Conservation (phyloP, 495 filamentous ascomycete species). For the Aspergillus mulundensis region DNA sequence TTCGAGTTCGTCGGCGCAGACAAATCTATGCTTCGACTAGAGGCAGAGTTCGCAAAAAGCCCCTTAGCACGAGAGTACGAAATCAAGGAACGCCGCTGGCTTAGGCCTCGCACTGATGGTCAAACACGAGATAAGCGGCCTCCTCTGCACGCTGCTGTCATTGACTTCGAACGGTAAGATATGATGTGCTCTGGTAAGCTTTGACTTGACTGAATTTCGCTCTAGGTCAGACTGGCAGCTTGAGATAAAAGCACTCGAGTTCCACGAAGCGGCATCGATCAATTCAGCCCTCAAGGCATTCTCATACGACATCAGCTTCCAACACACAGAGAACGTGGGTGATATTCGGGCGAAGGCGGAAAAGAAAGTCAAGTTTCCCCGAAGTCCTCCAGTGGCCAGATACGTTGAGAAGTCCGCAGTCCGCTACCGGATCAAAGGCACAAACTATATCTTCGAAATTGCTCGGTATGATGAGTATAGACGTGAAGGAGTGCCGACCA, state of each 20-base stretch:
- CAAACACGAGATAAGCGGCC: slow-evolving; percentile 16
- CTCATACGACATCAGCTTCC: slow-evolving; percentile 23
- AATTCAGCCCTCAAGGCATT: slow-evolving; percentile 24
- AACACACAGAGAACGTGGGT: slow-evolving; percentile 8
- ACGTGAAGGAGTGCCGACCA: slow-evolving; percentile 7
- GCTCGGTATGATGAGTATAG: slow-evolving; percentile 52
- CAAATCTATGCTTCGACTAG: slow-evolving; percentile 31
- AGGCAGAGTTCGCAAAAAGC: slow-evolving; percentile 31
- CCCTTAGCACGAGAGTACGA: slow-evolving; percentile 27
- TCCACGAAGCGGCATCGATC: slow-evolving; percentile 24
- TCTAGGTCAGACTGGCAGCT: slow-evolving; percentile 39
- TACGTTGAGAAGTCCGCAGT: slow-evolving; percentile 50
- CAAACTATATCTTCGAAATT: slow-evolving; percentile 53
- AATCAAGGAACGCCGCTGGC: slow-evolving; percentile 31
- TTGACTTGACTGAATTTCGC: slow-evolving; percentile 4
- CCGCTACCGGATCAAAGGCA: slow-evolving; percentile 42
- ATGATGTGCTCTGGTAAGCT: neutral
- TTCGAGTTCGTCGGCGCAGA: slow-evolving; percentile 38
- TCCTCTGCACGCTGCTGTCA: slow-evolving; percentile 32
- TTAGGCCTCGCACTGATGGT: slow-evolving; percentile 23
- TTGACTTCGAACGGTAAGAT: slow-evolving; percentile 33
- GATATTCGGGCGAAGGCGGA: slow-evolving; percentile 22
- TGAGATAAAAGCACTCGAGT: slow-evolving; percentile 34
- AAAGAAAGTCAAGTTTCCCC: slow-evolving; percentile 25
- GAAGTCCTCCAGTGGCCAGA: slow-evolving; percentile 19